These are phyloP conservation scores for Dioscorea dumetorum DNA, from an alignment of 106 monocot species.

Conservation along the genomic window DNA sequence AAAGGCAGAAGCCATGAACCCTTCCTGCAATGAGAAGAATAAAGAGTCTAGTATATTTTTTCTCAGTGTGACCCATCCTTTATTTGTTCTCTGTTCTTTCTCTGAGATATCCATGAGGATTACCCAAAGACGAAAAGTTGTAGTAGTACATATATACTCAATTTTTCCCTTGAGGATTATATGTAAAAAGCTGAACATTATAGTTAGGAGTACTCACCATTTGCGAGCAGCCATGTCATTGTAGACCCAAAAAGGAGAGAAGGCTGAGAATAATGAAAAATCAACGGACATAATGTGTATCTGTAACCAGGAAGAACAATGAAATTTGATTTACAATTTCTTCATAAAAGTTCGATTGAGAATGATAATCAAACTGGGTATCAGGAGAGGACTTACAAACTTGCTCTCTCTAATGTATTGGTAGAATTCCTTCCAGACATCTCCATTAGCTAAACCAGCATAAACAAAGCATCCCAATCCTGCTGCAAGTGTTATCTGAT, in stretches of 20 bases:
- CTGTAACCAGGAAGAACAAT: constrained; percentile 22
- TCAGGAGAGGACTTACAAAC: constrained; percentile 43
- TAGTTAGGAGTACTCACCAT: constrained; percentile 33
- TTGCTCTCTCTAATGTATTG: constrained; percentile 96
- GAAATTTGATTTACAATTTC: background rate
- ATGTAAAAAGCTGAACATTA: too few species aligned
- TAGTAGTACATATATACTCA: too few species aligned
- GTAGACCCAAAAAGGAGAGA: constrained; percentile 98
- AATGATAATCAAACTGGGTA: too few species aligned
- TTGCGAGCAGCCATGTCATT: constrained; percentile 87
- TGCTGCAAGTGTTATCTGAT: constrained; percentile 60
- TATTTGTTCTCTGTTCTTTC: too few species aligned
- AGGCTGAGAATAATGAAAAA: constrained; percentile 66
- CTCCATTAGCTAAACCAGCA: constrained; percentile 69
- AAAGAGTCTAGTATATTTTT: background rate
- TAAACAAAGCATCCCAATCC: constrained; percentile 67
- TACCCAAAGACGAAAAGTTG: too few species aligned
- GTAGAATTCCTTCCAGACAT: constrained; percentile 74
- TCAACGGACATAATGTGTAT: constrained; percentile 77
- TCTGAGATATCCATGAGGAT: too few species aligned
- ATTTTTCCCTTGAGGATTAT: too few species aligned
- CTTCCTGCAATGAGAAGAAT: constrained; percentile 38
- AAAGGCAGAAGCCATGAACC: constrained; percentile 84
- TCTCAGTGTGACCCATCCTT: too few species aligned
- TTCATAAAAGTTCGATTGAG: too few species aligned